Evolutionary conservation across 2,329 filamentous ascomycete genomes (phyloP).

Genomic region (Colletotrichum eremochloae): DNA sequence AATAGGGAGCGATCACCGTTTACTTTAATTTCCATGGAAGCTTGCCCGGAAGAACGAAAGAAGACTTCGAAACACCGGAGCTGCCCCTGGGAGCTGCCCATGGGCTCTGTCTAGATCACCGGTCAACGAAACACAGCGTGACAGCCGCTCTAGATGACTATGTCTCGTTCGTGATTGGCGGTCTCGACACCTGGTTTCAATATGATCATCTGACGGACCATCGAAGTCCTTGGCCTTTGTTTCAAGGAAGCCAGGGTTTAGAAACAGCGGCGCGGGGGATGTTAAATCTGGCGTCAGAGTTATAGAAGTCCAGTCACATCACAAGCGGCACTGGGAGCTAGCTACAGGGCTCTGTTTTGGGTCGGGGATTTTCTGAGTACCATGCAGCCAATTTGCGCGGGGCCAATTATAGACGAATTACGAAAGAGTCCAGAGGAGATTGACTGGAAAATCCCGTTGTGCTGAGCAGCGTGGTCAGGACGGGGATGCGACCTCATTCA

Average conservation of each 20-base stretch:
- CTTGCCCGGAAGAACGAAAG: constrained; percentile 20
- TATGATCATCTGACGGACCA: constrained; percentile 20
- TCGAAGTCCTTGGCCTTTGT: constrained; percentile 23
- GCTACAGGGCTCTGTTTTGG: constrained; percentile 27
- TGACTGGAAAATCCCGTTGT: constrained; percentile 2
- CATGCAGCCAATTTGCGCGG: constrained; percentile 27
- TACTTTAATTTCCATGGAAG: constrained; percentile 17
- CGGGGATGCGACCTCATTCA: background rate
- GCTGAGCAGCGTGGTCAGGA: background rate
- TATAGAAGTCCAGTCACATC: constrained; percentile 29
- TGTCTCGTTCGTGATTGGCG: constrained; percentile 3
- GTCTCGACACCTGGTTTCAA: constrained; percentile 16
- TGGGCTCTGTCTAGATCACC: constrained; percentile 33
- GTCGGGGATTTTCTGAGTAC: constrained; percentile 35
- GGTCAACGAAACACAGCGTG: constrained; percentile 11
- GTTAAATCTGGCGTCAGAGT: constrained; percentile 33
- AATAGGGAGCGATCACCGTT: constrained; percentile 31
- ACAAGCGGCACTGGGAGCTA: constrained; percentile 8
- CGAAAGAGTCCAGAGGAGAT: constrained; percentile 5
- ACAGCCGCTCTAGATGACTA: background rate
- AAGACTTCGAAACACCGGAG: constrained; percentile 35
- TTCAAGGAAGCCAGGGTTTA: constrained; percentile 32
- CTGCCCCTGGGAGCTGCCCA: constrained; percentile 17
- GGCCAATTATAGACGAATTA: background rate
- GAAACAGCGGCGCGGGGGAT: constrained; percentile 17